A percentile compares a stretch with the other conserved stretches of the same genome.
Conservation (phyloP, 495 filamentous ascomycete species). For the Achaetomiella virescens region DNA sequence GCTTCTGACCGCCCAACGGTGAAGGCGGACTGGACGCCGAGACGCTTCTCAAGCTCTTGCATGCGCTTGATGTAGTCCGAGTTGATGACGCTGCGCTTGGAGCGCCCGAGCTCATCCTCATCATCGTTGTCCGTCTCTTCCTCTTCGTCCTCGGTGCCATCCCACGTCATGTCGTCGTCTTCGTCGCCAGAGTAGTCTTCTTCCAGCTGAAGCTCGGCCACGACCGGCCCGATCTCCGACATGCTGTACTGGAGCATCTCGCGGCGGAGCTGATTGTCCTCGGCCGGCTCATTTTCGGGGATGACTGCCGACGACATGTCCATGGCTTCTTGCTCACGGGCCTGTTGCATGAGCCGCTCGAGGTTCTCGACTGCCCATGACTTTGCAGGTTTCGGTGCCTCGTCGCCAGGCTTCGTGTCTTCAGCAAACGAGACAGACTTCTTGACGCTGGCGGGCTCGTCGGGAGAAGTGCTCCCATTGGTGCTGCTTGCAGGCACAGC, state of each 20-base stretch:
- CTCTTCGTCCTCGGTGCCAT: slow-evolving; percentile 48
- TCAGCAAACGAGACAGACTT: slow-evolving; percentile 48
- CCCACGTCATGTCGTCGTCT: slow-evolving; percentile 48
- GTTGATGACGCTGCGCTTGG: slow-evolving; percentile 53
- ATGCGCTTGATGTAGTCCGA: slow-evolving; percentile 72
- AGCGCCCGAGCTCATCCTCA: slow-evolving; percentile 63
- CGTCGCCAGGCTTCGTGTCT: slow-evolving; percentile 47
- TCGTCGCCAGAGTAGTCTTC: slow-evolving; percentile 57
- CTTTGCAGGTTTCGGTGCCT: slow-evolving; percentile 24
- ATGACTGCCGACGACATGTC: slow-evolving; percentile 38
- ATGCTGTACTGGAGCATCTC: slow-evolving; percentile 91
- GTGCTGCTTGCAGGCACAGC: background rate
- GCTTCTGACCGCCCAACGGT: slow-evolving; percentile 8
- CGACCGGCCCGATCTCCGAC: slow-evolving; percentile 76
- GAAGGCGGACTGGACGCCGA: slow-evolving; percentile 49
- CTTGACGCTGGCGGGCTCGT: slow-evolving; percentile 15
- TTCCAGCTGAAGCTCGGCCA: slow-evolving; percentile 87
- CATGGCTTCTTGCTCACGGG: slow-evolving; percentile 37
- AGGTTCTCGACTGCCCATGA: slow-evolving; percentile 37
- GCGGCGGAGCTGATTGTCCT: slow-evolving; percentile 73
- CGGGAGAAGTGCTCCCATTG: background rate
- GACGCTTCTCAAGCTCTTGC: slow-evolving; percentile 71
- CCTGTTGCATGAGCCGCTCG: slow-evolving; percentile 45
- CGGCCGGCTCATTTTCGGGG: slow-evolving; percentile 61
- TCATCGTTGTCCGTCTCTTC: slow-evolving; percentile 51